Conservation (phyloP, 163 green algal species). For the Chlorella variabilis region DNA sequence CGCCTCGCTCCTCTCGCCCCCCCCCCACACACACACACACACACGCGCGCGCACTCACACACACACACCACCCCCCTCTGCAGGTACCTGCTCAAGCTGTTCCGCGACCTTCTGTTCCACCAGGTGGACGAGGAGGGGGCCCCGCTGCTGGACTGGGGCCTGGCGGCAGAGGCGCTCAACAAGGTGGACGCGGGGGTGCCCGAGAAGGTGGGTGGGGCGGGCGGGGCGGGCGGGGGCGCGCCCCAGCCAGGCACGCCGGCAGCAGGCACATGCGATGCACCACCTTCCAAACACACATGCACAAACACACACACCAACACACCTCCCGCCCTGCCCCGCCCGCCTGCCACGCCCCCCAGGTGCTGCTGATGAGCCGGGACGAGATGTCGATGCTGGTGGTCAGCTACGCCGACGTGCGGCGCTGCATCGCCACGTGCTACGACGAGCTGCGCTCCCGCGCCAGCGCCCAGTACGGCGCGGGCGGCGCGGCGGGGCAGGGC, state of each 20-base stretch:
- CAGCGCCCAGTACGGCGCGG: not conserved
- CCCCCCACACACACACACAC: too few species aligned
- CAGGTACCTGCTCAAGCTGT: conserved; percentile 92
- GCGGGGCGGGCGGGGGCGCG: not conserved
- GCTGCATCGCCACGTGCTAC: conserved; percentile 62
- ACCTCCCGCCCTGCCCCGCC: too few species aligned
- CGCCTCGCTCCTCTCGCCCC: not conserved
- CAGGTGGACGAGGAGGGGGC: conserved; percentile 72
- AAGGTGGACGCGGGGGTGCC: conserved; percentile 91
- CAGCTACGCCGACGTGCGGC: conserved; percentile 83
- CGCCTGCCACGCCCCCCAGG: too few species aligned
- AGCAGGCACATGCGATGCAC: not conserved
- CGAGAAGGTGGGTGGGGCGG: conserved; percentile 70
- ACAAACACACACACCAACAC: too few species aligned
- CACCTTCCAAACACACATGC: not conserved
- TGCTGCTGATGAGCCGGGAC: conserved; percentile 87
- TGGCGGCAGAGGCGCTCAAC: conserved; percentile 88
- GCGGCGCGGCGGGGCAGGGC: not conserved
- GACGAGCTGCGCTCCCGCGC: conserved; percentile 56
- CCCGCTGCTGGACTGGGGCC: conserved; percentile 88
- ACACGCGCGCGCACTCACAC: too few species aligned
- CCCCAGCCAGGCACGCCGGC: not conserved
- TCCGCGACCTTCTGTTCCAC: conserved; percentile 94
- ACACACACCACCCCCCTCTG: conserved; percentile 28
- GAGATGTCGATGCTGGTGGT: conserved; percentile 90